Conservation (phyloP, 805 yeast genomes). For the Metschnikowia koreensis region DNA sequence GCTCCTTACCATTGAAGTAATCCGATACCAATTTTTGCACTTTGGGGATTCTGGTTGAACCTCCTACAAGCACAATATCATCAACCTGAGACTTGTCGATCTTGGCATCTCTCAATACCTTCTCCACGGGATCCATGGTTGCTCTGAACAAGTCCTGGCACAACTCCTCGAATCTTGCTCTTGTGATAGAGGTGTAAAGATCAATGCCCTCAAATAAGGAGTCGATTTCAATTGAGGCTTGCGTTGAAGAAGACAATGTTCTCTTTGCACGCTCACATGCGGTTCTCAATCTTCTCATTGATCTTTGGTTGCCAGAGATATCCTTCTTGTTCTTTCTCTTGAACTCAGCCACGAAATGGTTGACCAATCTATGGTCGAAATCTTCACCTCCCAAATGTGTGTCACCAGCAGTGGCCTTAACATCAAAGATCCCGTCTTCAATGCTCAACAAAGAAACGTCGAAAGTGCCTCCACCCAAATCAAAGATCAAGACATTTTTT, state of each 20-base stretch:
- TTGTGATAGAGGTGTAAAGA: background rate
- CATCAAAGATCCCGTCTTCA: background rate
- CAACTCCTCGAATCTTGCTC: background rate
- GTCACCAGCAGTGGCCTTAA: background rate
- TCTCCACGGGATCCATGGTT: background rate
- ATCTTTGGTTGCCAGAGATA: background rate
- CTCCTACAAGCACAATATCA: background rate
- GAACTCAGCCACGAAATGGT: background rate
- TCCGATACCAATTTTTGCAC: background rate
- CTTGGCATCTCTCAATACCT: background rate
- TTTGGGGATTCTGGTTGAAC: background rate
- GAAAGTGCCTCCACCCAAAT: background rate
- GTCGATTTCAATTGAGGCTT: background rate
- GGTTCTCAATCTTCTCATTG: background rate
- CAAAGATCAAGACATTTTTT: background rate
- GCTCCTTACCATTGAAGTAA: background rate
- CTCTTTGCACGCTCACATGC: background rate
- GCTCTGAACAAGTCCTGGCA: background rate
- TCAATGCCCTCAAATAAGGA: background rate
- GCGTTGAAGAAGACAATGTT: background rate
- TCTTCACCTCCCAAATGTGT: background rate
- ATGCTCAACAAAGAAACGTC: background rate
- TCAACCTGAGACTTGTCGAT: background rate
- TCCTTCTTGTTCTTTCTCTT: background rate
- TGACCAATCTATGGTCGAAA: background rate